phyloP scores from a whole-genome alignment of 768 basidiomycete genomes.

The Chalciporus sphaerocephalus region DNA sequence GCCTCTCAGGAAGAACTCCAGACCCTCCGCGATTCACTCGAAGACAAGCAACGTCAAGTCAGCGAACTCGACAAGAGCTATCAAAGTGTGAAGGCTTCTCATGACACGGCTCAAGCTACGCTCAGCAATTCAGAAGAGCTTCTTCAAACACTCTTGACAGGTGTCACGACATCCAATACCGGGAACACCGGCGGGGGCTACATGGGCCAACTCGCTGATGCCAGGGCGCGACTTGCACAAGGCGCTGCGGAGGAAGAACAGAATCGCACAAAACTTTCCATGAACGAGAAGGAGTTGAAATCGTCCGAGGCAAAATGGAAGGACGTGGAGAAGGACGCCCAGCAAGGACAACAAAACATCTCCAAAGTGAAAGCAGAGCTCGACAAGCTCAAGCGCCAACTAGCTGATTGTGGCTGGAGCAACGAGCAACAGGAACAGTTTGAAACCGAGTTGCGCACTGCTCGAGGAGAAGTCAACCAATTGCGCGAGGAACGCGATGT shows the following conservation, averaged over 20 bases:
- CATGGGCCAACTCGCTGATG: constrained; percentile 91
- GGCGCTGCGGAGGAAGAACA: constrained; percentile 84
- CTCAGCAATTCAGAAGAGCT: constrained; percentile 81
- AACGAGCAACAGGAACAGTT: constrained; percentile 63
- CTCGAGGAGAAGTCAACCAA: constrained; percentile 49
- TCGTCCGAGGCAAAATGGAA: constrained; percentile 76
- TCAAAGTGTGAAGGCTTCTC: constrained; percentile 61
- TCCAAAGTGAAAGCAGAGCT: constrained; percentile 55
- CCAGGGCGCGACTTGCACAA: constrained; percentile 69
- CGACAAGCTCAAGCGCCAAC: constrained; percentile 46
- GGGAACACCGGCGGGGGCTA: constrained; percentile 84
- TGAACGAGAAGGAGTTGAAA: constrained; percentile 76
- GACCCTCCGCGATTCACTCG: constrained; percentile 55
- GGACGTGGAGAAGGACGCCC: constrained; percentile 78
- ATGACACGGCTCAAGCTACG: constrained; percentile 54
- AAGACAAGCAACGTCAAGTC: constrained; percentile 59
- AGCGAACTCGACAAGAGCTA: constrained; percentile 51
- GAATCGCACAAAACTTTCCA: constrained; percentile 64
- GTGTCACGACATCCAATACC: constrained; percentile 66
- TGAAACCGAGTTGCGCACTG: constrained; percentile 47
- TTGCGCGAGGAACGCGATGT: constrained; percentile 69
- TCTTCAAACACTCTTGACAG: constrained; percentile 91
- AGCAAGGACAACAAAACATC: constrained; percentile 68
- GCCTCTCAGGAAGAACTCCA: constrained; percentile 52
- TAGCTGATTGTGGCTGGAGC: constrained; percentile 71